Evolutionary conservation across 352 stramenopile genomes (phyloP), one percentile per base, ranked within the genome.

Genomic region (Phytopythium cucurbitacearum): DNA sequence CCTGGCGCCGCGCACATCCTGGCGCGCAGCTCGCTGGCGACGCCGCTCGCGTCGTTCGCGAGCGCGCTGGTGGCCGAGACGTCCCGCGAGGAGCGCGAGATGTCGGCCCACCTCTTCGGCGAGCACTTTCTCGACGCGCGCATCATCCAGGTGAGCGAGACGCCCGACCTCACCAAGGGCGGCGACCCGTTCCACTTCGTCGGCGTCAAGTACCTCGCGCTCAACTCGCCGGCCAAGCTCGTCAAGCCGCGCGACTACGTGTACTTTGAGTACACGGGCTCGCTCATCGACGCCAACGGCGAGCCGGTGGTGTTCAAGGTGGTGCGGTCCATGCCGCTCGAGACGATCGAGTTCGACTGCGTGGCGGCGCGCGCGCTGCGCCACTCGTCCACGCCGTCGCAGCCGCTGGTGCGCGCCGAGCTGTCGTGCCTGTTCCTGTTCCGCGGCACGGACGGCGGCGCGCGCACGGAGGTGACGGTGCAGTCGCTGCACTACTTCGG

Each of bases 101-200:
- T 54, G 21, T 58, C 67, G 28, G 71, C 65, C 36, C 67, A 80
- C 51, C 58, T 85, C 52, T 79, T 80, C 53, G 64, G 76, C 44
- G 58, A 69, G 15, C 44, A 68, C 32, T 80, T 83, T 50, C 49
- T 85, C 16, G 74, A 80, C 51, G 72, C 53, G 21, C 71, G 56
- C 15, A 60, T 85, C 33, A 54, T 85, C 40, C 64, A 82, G 34
- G 65, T 67, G 9, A 48, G 65, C 45, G 59, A 73, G 53, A 46
- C 51, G 50, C 16, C 51, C 58, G 21, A 73, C 58, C 0, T 28
- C 1, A 28, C 21, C 21, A 28, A 28, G 21, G 4, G 7, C 4
- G 53, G 71, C 0, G 74, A 82, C 15, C 56, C 69, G 41, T 76
- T 74, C 48, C 69, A 61, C 39, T 85, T 78, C 39, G 67, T 79